phyloP scores from a whole-genome alignment of 2,329 filamentous ascomycete genomes.

The Penicillium sp. region DNA sequence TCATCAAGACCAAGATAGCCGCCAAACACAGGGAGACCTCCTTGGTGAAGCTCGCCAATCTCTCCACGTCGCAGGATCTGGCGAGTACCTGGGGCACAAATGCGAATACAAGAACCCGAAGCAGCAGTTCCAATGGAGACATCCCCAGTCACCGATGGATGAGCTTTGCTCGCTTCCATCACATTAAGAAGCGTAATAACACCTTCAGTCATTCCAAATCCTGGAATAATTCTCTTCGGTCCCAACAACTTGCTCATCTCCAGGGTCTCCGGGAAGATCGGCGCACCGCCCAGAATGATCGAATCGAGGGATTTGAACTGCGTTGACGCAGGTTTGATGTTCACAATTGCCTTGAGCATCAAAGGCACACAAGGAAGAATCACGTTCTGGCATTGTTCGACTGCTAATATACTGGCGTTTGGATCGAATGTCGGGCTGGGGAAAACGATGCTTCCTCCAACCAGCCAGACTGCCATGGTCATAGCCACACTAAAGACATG shows the following conservation, averaged over 20 bases:
- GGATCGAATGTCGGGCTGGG: background rate
- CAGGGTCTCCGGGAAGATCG: background rate
- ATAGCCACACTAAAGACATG: background rate
- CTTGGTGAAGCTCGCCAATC: background rate
- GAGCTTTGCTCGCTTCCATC: background rate
- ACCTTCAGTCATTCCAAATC: constrained; percentile 1
- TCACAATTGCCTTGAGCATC: background rate
- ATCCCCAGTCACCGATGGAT: background rate
- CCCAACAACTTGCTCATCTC: background rate
- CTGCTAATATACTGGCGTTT: background rate
- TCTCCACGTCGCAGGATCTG: background rate
- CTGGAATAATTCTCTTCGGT: background rate
- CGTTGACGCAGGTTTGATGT: background rate
- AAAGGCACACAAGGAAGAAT: background rate
- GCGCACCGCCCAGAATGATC: background rate
- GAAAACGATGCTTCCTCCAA: background rate
- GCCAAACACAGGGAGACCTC: background rate
- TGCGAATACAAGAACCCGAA: background rate
- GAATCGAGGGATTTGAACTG: background rate
- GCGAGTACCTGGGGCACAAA: background rate
- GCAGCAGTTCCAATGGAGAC: background rate
- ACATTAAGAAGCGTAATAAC: background rate
- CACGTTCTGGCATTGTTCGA: background rate
- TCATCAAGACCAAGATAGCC: background rate
- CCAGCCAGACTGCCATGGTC: background rate